Evolutionary conservation across 2,329 filamentous ascomycete species (phyloP).

Genomic region (Furcasterigmium sp.): DNA sequence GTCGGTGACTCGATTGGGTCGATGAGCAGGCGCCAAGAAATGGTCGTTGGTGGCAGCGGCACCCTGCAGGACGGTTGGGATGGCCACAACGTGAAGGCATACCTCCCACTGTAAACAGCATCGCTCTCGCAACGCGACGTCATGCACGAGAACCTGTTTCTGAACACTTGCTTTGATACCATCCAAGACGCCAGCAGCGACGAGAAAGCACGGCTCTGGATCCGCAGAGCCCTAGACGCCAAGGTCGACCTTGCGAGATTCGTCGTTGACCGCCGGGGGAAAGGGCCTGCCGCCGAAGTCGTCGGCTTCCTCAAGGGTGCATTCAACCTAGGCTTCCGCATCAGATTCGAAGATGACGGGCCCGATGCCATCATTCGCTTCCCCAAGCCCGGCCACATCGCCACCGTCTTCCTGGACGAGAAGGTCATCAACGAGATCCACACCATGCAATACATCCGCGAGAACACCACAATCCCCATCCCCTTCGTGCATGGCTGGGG

Average conservation of each 20-base stretch:
- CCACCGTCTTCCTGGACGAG: constrained; percentile 17
- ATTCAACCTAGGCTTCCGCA: constrained; percentile 20
- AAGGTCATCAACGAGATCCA: constrained; percentile 24
- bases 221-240: constrained; percentile 12
- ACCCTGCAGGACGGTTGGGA: too few relatives aligned
- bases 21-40: too few relatives aligned
- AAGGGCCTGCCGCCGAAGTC: neutral
- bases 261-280: neutral
- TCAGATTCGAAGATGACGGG: constrained; percentile 13
- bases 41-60: too few relatives aligned
- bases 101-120: too few relatives aligned
- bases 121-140: too few relatives aligned
- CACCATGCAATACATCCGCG: constrained; percentile 18
- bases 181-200: constrained; percentile 15
- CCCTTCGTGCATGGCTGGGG: constrained; percentile 20
- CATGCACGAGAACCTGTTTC: too few relatives aligned
- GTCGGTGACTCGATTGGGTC: too few relatives aligned
- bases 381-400: constrained; percentile 16
- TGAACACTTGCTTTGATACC: constrained; percentile 14
- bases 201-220: constrained; percentile 15
- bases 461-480: constrained; percentile 24
- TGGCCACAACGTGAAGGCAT: too few relatives aligned
- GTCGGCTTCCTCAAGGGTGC: constrained; percentile 10
- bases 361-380: constrained; percentile 19
- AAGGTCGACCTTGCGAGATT: constrained; percentile 9